Evolutionary conservation across 2,329 filamentous ascomycete species (phyloP), one percentile per base, ranked within the genome.

Genomic region (Penicillium olsonii): DNA sequence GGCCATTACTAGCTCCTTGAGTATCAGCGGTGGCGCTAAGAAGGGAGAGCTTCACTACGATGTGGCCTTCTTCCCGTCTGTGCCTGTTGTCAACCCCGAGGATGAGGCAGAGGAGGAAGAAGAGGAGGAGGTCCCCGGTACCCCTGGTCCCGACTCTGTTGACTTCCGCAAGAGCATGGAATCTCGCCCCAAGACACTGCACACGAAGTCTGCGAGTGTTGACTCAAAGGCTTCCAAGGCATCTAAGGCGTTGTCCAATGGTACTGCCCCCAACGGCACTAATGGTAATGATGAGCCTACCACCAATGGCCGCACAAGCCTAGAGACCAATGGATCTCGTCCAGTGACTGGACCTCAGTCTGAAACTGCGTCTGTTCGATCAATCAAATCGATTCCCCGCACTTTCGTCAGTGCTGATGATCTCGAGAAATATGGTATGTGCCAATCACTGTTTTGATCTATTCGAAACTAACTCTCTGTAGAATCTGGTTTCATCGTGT

Each of bases 401-500:
- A 77, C 96, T 55, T 84, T 80, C 47, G 82, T 99, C 42, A 84
- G 81, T 4, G 83, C 85, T 0, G 87, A 96, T 53, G 89, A 97
- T 66, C 79, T 99, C 17, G 75, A 87, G 60, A 84, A 88, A 65
- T 87, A 96, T 67, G 83, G 84, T 86, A 77, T 65, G 78, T 60
- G 35, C 14, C 12, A 34, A 44, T 22, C 45, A 40, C 9, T 24
- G 8, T 12, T 9, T 17, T 11, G 10, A 6, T 35, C 33, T n/a
- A 6, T 19, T 11, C 18, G 42, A 37, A 51, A 57, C 74, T 79
- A 61, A 78, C 61, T 35, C 11, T 4, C 27, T 45, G 35, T 55
- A 85, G 91, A 97, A 75, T 94, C 89, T 48, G 94, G 94, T 56
- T 81, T 99, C 48, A 79, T 99, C 55, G 88, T 99, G 47, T 97